Evolutionary conservation across 805 yeast species (phyloP).

Genomic region (Myxozyma lipomycoides): DNA sequence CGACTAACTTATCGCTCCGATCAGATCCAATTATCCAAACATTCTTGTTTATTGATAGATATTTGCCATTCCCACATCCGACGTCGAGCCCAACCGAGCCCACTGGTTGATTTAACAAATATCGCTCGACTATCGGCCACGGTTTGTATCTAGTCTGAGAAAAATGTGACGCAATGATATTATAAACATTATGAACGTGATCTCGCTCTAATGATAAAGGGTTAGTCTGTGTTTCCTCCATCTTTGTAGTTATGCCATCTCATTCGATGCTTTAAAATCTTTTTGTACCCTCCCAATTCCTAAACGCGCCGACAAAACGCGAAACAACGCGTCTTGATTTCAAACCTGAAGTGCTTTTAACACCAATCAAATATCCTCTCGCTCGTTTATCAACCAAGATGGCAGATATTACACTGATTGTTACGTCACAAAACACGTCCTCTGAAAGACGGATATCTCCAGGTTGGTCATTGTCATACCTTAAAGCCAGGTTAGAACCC

Average conservation of each 20-base stretch:
- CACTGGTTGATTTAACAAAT: constrained; percentile 46
- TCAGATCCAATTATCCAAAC: constrained; percentile 66
- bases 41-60: constrained; percentile 64
- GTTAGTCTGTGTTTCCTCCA: constrained; percentile 33
- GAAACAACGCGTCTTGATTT: too few relatives aligned
- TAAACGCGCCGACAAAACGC: too few relatives aligned
- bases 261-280: background rate
- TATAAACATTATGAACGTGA: constrained; percentile 88
- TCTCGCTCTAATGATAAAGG: constrained; percentile 53
- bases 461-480: constrained; percentile 53
- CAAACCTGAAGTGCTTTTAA: too few relatives aligned
- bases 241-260: constrained; percentile 29
- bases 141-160: constrained; percentile 93
- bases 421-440: constrained; percentile 63
- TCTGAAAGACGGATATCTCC: constrained; percentile 66
- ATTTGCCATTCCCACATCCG: constrained; percentile 97
- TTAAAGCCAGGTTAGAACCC: constrained; percentile 55
- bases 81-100: constrained; percentile 83
- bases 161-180: constrained; percentile 87
- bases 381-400: too few relatives aligned
- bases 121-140: constrained; percentile 90
- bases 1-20: constrained; percentile 30
- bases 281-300: too few relatives aligned
- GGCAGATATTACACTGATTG: constrained; percentile 49
- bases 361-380: too few relatives aligned